Evolutionary conservation across 148 eudicot species (phyloP).

Genomic region (Chenopodium formosanum): DNA sequence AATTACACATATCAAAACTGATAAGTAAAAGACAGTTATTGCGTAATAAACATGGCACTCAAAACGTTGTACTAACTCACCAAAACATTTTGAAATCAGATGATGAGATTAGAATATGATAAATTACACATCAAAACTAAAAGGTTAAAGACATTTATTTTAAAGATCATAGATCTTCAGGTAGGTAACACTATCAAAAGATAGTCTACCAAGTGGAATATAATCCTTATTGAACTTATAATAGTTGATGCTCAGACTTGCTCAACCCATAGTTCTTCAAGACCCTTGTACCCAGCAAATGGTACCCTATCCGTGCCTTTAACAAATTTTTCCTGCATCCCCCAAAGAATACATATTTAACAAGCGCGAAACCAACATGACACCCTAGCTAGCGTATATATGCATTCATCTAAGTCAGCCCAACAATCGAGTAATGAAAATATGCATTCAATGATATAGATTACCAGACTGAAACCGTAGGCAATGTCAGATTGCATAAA

Average conservation of each 20-base stretch:
- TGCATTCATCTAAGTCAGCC: neutral
- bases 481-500: neutral
- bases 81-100: no score
- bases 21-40: no score
- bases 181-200: no score
- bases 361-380: neutral
- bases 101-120: no score
- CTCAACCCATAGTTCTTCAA: slow-evolving; percentile 72
- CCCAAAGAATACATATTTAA: neutral
- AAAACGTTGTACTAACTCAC: no score
- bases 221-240: neutral
- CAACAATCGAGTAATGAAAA: neutral
- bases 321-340: slow-evolving; percentile 56
- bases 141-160: no score
- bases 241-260: slow-evolving; percentile 37
- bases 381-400: neutral
- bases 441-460: no score
- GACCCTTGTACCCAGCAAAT: slow-evolving; percentile 58
- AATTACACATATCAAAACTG: no score
- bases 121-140: no score
- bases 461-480: neutral
- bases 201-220: neutral
- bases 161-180: no score
- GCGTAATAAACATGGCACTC: no score
- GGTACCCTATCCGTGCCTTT: slow-evolving; percentile 40